Conservation (phyloP, 2,329 filamentous ascomycete species). For the Lithohypha guttulata region DNA sequence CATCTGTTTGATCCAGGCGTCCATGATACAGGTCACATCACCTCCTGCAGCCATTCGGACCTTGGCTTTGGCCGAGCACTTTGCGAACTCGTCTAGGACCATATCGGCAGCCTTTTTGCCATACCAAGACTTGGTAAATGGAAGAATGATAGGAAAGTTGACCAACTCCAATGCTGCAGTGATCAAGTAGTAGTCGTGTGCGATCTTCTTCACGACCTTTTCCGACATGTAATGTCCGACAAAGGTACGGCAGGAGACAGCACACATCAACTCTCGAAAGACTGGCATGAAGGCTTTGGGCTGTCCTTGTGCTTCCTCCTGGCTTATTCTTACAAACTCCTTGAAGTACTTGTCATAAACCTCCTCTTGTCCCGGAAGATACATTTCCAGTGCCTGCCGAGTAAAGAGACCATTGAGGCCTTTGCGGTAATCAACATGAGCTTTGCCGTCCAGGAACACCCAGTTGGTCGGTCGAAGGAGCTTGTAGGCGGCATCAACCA, state of each 20-base stretch:
- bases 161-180: slow-evolving; percentile 92
- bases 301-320: slow-evolving; percentile 56
- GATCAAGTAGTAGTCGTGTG: slow-evolving; percentile 93
- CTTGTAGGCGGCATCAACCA: slow-evolving; percentile 89
- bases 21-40: slow-evolving; percentile 83
- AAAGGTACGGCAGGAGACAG: slow-evolving; percentile 91
- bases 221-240: slow-evolving; percentile 92
- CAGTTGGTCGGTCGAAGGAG: slow-evolving; percentile 86
- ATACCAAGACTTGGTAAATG: slow-evolving; percentile 93
- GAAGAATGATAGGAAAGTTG: slow-evolving; percentile 95
- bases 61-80: slow-evolving; percentile 88
- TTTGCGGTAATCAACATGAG: slow-evolving; percentile 94
- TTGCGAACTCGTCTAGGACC: slow-evolving; percentile 78
- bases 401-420: slow-evolving; percentile 93
- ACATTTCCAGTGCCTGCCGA: slow-evolving; percentile 72
- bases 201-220: slow-evolving; percentile 82
- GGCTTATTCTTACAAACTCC: slow-evolving; percentile 63
- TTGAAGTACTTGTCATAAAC: slow-evolving; percentile 82
- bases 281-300: slow-evolving; percentile 79
- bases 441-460: slow-evolving; percentile 93
- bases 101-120: slow-evolving; percentile 92
- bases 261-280: slow-evolving; percentile 91
- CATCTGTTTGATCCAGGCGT: slow-evolving; percentile 85
- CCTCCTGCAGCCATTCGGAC: slow-evolving; percentile 82
- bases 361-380: slow-evolving; percentile 85